Evolutionary conservation across 192 early-diverging fungal species (phyloP).

Genomic region (Podila horticola): DNA sequence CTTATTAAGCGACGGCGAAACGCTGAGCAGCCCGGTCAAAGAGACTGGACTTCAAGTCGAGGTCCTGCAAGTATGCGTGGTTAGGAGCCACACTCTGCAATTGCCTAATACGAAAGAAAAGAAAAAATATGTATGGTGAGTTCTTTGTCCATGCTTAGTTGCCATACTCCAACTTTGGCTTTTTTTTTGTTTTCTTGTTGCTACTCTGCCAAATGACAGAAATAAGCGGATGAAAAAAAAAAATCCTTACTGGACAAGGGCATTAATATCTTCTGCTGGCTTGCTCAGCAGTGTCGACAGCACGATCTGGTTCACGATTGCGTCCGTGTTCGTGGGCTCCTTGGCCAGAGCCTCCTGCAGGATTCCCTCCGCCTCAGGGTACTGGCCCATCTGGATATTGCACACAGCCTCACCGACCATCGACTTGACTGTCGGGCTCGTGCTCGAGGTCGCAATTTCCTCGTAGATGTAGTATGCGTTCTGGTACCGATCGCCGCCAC

Average conservation of each 20-base stretch:
- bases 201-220: not conserved
- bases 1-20: slow-evolving; percentile 59
- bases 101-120: slow-evolving; percentile 60
- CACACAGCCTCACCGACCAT: slow-evolving; percentile 84
- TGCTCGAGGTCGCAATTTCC: slow-evolving; percentile 87
- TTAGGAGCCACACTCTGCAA: slow-evolving; percentile 76
- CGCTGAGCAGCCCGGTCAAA: slow-evolving; percentile 80
- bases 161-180: not conserved
- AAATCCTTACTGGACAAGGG: slow-evolving; percentile 70
- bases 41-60: slow-evolving; percentile 79
- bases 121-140: not conserved
- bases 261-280: slow-evolving; percentile 68
- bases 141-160: not conserved
- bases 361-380: slow-evolving; percentile 84
- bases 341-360: slow-evolving; percentile 81
- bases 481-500: slow-evolving; percentile 83
- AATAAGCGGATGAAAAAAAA: not conserved
- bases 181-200: not conserved
- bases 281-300: slow-evolving; percentile 75
- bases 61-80: slow-evolving; percentile 83
- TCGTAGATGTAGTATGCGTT: slow-evolving; percentile 95
- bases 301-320: slow-evolving; percentile 88
- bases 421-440: slow-evolving; percentile 76
- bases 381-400: slow-evolving; percentile 81
- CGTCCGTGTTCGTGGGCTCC: slow-evolving; percentile 75